These are phyloP conservation scores for Camellia japonica DNA, from an alignment of 148 eudicot species.

Conservation along the genomic window DNA sequence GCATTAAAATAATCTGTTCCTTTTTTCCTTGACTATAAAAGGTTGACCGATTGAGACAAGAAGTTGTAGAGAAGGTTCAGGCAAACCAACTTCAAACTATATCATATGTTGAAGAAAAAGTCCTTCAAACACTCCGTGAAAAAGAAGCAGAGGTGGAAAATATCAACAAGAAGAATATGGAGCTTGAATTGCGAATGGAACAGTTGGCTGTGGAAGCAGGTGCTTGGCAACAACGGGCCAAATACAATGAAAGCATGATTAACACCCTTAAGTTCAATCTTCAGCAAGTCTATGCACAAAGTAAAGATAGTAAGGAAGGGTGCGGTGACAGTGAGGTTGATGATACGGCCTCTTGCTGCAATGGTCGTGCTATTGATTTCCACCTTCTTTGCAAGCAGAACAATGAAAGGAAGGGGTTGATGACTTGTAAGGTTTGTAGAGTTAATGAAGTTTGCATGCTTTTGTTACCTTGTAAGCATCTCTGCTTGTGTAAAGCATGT, in stretches of 20 bases:
- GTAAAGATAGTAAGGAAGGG: constrained; percentile 67
- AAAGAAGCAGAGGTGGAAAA: constrained; percentile 50
- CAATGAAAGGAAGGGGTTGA: constrained; percentile 30
- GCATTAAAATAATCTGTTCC: neutral
- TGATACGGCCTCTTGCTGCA: constrained; percentile 67
- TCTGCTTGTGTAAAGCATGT: constrained; percentile 62
- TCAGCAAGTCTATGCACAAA: constrained; percentile 54
- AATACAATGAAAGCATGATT: constrained; percentile 49
- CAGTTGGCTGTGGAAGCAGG: constrained; percentile 47
- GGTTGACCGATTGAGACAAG: constrained; percentile 57
- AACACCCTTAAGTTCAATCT: constrained; percentile 48
- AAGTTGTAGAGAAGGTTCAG: constrained; percentile 51
- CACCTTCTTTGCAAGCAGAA: constrained; percentile 45
- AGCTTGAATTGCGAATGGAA: constrained; percentile 49
- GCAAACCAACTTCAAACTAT: constrained; percentile 47
- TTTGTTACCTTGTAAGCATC: constrained; percentile 73
- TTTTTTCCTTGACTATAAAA: constrained; percentile 11
- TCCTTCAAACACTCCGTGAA: constrained; percentile 42
- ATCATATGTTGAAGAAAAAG: constrained; percentile 50
- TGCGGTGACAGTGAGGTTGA: constrained; percentile 68
- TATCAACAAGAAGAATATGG: constrained; percentile 47
- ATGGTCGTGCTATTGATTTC: constrained; percentile 50
- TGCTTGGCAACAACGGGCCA: constrained; percentile 60
- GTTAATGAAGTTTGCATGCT: constrained; percentile 55
- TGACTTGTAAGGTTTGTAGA: constrained; percentile 59